Evolutionary conservation across 495 filamentous ascomycete species (phyloP).

Genomic region (Talaromyces trachyspermus): DNA sequence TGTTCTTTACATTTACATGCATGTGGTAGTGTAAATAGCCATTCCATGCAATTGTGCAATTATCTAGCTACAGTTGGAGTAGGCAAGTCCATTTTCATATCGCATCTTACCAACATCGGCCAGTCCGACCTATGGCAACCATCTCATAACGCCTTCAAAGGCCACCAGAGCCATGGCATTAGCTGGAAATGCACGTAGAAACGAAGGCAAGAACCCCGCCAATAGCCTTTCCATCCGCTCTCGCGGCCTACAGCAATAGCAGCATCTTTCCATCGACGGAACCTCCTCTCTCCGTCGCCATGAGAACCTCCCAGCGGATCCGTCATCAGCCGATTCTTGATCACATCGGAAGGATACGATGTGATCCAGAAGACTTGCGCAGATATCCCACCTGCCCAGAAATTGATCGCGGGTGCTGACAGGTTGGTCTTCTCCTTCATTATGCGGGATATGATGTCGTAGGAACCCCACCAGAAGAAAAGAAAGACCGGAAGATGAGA

Average conservation of each 20-base stretch:
- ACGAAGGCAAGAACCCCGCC: constrained; percentile 94
- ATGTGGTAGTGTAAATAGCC: too few species aligned
- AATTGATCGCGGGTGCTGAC: constrained; percentile 76
- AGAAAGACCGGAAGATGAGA: constrained; percentile 81
- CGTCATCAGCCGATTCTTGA: constrained; percentile 98
- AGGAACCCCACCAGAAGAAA: constrained; percentile 98
- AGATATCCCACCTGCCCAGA: constrained; percentile 91
- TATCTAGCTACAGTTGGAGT: too few species aligned
- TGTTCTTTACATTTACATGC: too few species aligned
- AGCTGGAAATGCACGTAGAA: constrained; percentile 89
- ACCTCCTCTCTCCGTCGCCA: constrained; percentile 60
- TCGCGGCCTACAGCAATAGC: constrained; percentile 69
- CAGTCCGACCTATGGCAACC: constrained; percentile 57
- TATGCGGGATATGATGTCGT: constrained; percentile 69
- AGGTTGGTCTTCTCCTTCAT: constrained; percentile 61
- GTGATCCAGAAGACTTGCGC: constrained; percentile 93
- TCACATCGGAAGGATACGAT: constrained; percentile 86
- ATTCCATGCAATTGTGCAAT: background rate
- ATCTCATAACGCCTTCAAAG: constrained; percentile 87
- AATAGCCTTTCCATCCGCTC: constrained; percentile 70
- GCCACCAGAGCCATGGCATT: constrained; percentile 91
- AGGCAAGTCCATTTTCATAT: too few species aligned
- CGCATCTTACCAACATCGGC: too few species aligned
- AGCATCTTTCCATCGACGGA: constrained; percentile 72
- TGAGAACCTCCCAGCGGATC: constrained; percentile 70